phyloP scores from a whole-genome alignment of 805 yeast species.

The Debaryomyces castellii region DNA sequence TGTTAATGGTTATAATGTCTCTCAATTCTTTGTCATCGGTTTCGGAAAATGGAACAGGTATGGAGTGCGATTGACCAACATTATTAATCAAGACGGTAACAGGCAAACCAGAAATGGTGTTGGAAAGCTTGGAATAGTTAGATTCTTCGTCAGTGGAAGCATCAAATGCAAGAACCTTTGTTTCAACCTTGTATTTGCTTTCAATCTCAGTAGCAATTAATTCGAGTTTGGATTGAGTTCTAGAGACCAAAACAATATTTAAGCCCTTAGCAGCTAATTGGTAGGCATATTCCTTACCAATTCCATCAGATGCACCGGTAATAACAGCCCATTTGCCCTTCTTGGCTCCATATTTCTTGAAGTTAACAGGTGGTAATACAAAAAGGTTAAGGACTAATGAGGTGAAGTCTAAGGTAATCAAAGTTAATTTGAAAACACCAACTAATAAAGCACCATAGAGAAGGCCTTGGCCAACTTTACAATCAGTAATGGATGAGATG shows the following conservation, averaged over 20 bases:
- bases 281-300: constrained; percentile 86
- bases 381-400: constrained; percentile 63
- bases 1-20: constrained; percentile 82
- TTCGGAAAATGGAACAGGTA: constrained; percentile 90
- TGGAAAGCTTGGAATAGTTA: constrained; percentile 54
- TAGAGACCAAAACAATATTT: constrained; percentile 78
- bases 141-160: constrained; percentile 60
- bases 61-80: constrained; percentile 92
- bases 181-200: constrained; percentile 55
- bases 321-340: constrained; percentile 85
- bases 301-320: constrained; percentile 97
- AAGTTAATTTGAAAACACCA: constrained; percentile 63
- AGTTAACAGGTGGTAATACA: constrained; percentile 59
- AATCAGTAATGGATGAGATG: constrained; percentile 11
- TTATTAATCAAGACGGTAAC: constrained; percentile 83
- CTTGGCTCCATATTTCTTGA: constrained; percentile 72
- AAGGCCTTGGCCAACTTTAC: constrained; percentile 12
- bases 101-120: constrained; percentile 50
- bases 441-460: constrained; percentile 44
- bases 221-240: constrained; percentile 78
- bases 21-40: constrained; percentile 73
- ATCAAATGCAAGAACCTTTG: constrained; percentile 74
- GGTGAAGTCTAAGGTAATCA: constrained; percentile 46
- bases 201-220: constrained; percentile 62
- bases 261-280: constrained; percentile 87